phyloP scores from a whole-genome alignment of 1,139 yeast genomes.

The Pichia terricola region DNA sequence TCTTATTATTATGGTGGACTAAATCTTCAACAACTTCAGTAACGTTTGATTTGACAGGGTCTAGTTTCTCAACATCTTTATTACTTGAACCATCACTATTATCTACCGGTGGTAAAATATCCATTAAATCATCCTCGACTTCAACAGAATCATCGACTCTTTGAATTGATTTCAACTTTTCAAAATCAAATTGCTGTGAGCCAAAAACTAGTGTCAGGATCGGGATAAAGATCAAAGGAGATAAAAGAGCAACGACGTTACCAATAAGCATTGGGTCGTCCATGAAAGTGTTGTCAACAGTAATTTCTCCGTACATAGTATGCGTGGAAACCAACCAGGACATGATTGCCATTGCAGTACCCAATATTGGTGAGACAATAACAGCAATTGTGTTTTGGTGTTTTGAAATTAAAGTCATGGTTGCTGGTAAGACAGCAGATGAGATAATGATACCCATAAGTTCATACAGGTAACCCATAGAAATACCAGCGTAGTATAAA shows the following conservation, averaged over 20 bases:
- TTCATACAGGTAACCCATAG: slow-evolving; percentile 35
- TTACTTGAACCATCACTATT: slow-evolving; percentile 7
- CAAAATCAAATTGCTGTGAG: slow-evolving; percentile 73
- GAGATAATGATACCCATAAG: slow-evolving; percentile 29
- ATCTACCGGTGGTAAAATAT: slow-evolving; percentile 18
- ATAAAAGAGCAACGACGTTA: slow-evolving; percentile 29
- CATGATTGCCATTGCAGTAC: slow-evolving; percentile 29
- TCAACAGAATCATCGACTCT: slow-evolving; percentile 63
- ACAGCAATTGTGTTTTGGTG: slow-evolving; percentile 32
- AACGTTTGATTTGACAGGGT: slow-evolving; percentile 17
- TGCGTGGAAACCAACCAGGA: slow-evolving; percentile 32
- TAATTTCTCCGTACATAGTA: slow-evolving; percentile 25
- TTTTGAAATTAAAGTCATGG: slow-evolving; percentile 35
- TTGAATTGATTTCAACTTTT: slow-evolving; percentile 41
- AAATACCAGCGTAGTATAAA: slow-evolving; percentile 32
- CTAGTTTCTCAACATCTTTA: slow-evolving; percentile 19
- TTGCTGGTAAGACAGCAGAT: slow-evolving; percentile 31
- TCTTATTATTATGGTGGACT: slow-evolving; percentile 16
- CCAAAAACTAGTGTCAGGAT: slow-evolving; percentile 52
- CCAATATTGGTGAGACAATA: slow-evolving; percentile 29
- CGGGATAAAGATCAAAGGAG: slow-evolving; percentile 29
- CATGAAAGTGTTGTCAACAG: slow-evolving; percentile 26
- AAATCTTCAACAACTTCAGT: slow-evolving; percentile 26
- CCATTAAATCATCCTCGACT: slow-evolving; percentile 31
- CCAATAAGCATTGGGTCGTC: slow-evolving; percentile 32